Evolutionary conservation across 768 basidiomycete species (phyloP).

Genomic region (Pleurotus giganteus): DNA sequence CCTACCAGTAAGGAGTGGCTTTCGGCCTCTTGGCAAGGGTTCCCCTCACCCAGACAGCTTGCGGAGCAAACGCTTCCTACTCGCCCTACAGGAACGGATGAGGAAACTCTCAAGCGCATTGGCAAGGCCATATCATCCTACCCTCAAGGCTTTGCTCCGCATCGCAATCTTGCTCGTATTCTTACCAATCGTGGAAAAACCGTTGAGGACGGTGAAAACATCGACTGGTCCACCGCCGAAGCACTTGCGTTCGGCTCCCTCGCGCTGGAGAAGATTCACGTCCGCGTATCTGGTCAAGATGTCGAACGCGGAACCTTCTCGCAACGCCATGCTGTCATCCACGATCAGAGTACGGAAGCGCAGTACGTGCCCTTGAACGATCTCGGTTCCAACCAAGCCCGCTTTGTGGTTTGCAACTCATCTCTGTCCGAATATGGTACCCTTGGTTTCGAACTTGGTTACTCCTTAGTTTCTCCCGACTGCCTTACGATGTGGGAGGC

Average conservation of each 20-base stretch:
- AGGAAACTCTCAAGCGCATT: conserved; percentile 73
- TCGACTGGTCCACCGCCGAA: conserved; percentile 99
- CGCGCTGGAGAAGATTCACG: conserved; percentile 89
- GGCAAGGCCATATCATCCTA: conserved; percentile 86
- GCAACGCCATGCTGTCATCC: conserved; percentile 94
- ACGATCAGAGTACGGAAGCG: conserved; percentile 91
- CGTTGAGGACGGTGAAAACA: conserved; percentile 85
- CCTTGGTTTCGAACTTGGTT: conserved; percentile 97
- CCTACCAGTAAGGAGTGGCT: conserved; percentile 97
- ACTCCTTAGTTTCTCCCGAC: conserved; percentile 95
- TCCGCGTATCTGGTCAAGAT: conserved; percentile 96
- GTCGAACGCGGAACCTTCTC: conserved; percentile 99
- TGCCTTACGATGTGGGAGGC: conserved; percentile 97
- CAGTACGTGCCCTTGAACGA: conserved; percentile 90
- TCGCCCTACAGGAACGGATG: conserved; percentile 79
- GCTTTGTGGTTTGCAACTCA: conserved; percentile 95
- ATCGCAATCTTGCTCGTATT: conserved; percentile 94
- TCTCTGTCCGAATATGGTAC: conserved; percentile 93
- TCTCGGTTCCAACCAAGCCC: conserved; percentile 84
- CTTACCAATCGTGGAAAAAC: conserved; percentile 84
- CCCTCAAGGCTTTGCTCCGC: conserved; percentile 82
- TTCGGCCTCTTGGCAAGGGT: conserved; percentile 96
- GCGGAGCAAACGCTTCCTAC: conserved; percentile 92
- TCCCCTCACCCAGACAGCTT: conserved; percentile 95
- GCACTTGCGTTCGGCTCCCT: conserved; percentile 95